phyloP scores from a whole-genome alignment of 805 yeast genomes.

The Torulaspora franciscae region DNA sequence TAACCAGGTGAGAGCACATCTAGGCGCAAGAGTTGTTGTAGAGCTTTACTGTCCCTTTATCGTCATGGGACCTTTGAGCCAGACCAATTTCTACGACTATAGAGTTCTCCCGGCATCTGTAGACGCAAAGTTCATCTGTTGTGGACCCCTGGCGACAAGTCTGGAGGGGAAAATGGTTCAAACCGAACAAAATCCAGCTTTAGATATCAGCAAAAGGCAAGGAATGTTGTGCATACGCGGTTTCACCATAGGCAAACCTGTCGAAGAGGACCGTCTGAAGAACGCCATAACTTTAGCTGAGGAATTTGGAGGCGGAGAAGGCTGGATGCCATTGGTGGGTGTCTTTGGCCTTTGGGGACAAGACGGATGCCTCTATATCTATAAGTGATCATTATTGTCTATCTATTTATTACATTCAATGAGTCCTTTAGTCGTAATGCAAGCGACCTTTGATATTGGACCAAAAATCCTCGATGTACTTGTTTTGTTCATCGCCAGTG shows the following conservation, averaged over 20 bases:
- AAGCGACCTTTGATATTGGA: slow-evolving; percentile 45
- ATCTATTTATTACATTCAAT: slow-evolving; percentile 1
- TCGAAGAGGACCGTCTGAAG: slow-evolving; percentile 30
- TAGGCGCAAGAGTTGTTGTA: slow-evolving; percentile 47
- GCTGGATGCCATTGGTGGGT: slow-evolving; percentile 49
- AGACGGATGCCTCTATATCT: slow-evolving; percentile 67
- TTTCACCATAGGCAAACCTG: slow-evolving; percentile 56
- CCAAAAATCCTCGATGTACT: slow-evolving; percentile 51
- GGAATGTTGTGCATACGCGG: slow-evolving; percentile 61
- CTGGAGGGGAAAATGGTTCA: slow-evolving; percentile 53
- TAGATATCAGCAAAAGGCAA: slow-evolving; percentile 36
- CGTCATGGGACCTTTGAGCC: slow-evolving; percentile 53
- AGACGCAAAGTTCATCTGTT: slow-evolving; percentile 35
- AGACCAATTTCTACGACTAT: slow-evolving; percentile 59
- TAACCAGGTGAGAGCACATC: slow-evolving; percentile 42
- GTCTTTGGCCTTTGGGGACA: slow-evolving; percentile 57
- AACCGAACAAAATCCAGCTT: slow-evolving; percentile 28
- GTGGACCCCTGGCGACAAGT: slow-evolving; percentile 58
- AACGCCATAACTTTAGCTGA: slow-evolving; percentile 33
- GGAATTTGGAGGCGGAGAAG: slow-evolving; percentile 42
- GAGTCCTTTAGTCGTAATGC: slow-evolving; percentile 31
- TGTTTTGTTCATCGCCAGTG: slow-evolving; percentile 37
- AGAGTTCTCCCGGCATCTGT: slow-evolving; percentile 40
- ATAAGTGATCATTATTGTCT: slow-evolving; percentile 18
- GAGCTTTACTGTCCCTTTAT: slow-evolving; percentile 42